These are phyloP conservation scores for Dothistroma pini DNA, from an alignment of 2,329 filamentous ascomycete species.

Conservation along the genomic window DNA sequence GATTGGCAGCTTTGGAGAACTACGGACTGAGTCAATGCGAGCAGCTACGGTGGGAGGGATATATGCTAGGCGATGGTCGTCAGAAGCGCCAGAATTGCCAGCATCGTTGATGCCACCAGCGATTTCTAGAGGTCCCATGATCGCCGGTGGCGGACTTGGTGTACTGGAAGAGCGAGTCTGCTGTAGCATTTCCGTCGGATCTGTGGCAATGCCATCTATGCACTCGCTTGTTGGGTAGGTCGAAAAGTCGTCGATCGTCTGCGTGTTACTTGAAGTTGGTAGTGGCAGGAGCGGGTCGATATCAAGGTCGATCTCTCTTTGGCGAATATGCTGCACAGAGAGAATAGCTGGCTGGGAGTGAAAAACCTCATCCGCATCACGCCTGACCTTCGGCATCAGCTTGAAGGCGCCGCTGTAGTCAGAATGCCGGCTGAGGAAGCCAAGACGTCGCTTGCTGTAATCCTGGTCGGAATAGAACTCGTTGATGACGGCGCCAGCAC, in stretches of 20 bases:
- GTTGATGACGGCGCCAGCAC: slow-evolving; percentile 23
- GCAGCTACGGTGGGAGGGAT: not conserved
- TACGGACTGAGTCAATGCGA: not conserved
- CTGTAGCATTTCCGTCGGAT: not conserved
- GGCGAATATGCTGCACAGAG: slow-evolving; percentile 26
- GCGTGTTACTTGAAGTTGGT: slow-evolving; percentile 28
- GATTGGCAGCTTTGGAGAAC: not conserved
- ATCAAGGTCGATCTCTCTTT: slow-evolving; percentile 21
- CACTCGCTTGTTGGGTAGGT: slow-evolving; percentile 21
- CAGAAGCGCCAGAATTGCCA: not conserved
- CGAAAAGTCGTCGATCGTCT: slow-evolving; percentile 25
- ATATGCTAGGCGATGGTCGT: not conserved
- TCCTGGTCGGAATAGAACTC: slow-evolving; percentile 26
- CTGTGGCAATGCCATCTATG: not conserved
- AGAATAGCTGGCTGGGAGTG: slow-evolving; percentile 11
- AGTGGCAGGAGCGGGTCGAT: slow-evolving; percentile 27
- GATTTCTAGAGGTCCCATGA: not conserved
- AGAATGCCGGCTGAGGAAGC: slow-evolving; percentile 23
- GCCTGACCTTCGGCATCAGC: slow-evolving; percentile 16
- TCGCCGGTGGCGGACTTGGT: not conserved
- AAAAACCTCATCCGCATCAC: slow-evolving; percentile 26
- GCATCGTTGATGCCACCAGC: not conserved
- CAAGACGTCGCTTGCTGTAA: slow-evolving; percentile 27
- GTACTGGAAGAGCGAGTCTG: not conserved
- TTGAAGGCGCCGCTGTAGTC: slow-evolving; percentile 10